Base-by-base conservation (phyloP, 805 yeast genomes). In the Barnettozyma vustinii region DNA sequence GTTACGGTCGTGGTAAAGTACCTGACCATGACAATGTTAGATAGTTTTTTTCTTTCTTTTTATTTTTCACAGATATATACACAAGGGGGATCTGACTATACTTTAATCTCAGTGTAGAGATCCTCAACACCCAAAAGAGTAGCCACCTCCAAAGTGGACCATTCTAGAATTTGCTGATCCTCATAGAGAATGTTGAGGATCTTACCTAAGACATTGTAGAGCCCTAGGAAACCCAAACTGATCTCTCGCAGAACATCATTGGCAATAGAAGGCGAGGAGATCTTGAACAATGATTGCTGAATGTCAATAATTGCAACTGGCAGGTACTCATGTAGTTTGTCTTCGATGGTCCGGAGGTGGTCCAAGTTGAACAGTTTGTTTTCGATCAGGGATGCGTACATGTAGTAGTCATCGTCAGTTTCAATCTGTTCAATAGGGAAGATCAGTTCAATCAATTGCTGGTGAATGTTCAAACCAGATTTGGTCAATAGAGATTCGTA, bases 1-100 rank as follows among this genome's bases (percentile, higher is more conserved):
- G 99, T 1, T 91, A 90, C 60, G 97, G 97, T 10, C 75, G 97
- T 55, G 97, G 97, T 6, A 73, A 79, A 56, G 62, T 75, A 9
- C 97, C 97, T 1, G 58, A 69, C 45, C 77, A 68, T 57, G 18
- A 69, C 59, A 20, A 45, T 20, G 41, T 54, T 41, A 42, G 44
- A 19, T 48, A 48, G 27, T 9, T 6, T 9, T 9, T 18, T 16
- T 10, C 23, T 5, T 23, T 23, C 7, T 23, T 5, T 8, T 23
- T 23, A n/a, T n/a, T n/a, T n/a, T n/a, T n/a, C 10, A 26, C 33
- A 32, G 18, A 13, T 12, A 25, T 35, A 19, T 21, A 23, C 44
- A 23, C 47, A n/a, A n/a, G n/a, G 42, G 19, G 15, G 32, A n/a
- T 37, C 12, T 43, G 13, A 15, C 26, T 35, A 25, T 25, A 13